These are phyloP conservation scores for Paecilomyces fulvus DNA, from an alignment of 2,329 filamentous ascomycete genomes.

Conservation along the genomic window DNA sequence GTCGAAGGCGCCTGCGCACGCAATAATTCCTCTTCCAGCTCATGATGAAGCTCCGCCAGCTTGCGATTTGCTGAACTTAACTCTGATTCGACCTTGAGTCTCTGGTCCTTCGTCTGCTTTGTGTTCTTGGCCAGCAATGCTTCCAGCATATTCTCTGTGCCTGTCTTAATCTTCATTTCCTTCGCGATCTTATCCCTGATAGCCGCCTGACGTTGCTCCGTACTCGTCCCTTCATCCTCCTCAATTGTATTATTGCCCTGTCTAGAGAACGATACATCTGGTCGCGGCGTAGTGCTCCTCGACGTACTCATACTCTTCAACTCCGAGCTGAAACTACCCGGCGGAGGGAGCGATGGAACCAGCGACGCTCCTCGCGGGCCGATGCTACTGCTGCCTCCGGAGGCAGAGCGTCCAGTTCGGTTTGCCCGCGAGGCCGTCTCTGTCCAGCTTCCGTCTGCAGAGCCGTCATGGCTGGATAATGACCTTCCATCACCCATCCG, in stretches of 20 bases:
- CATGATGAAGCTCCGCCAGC: conserved; percentile 50
- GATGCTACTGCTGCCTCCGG: conserved; percentile 52
- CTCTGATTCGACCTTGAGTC: conserved; percentile 73
- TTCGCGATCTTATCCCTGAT: conserved; percentile 83
- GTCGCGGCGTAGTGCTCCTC: conserved; percentile 51
- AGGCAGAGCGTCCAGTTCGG: conserved; percentile 44
- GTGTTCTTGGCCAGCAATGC: conserved; percentile 89
- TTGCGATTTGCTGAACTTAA: conserved; percentile 77
- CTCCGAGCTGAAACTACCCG: conserved; percentile 84
- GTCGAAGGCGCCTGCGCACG: conserved; percentile 48
- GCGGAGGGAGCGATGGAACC: conserved; percentile 59
- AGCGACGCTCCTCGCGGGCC: conserved; percentile 60
- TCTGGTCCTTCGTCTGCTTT: conserved; percentile 86
- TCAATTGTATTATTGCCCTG: conserved; percentile 42
- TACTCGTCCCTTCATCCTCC: conserved; percentile 51
- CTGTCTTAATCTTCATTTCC: conserved; percentile 95
- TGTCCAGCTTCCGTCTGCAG: conserved; percentile 31
- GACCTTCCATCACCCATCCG: conserved; percentile 29
- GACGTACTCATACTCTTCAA: conserved; percentile 61
- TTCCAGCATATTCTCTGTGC: conserved; percentile 95
- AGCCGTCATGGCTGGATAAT: conserved; percentile 29
- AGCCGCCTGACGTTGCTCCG: conserved; percentile 65
- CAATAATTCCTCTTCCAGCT: conserved; percentile 53
- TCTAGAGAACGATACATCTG: conserved; percentile 47
- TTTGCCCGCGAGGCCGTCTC: conserved; percentile 23